Evolutionary conservation across 2,329 filamentous ascomycete genomes (phyloP).

Genomic region (Alternaria atra): DNA sequence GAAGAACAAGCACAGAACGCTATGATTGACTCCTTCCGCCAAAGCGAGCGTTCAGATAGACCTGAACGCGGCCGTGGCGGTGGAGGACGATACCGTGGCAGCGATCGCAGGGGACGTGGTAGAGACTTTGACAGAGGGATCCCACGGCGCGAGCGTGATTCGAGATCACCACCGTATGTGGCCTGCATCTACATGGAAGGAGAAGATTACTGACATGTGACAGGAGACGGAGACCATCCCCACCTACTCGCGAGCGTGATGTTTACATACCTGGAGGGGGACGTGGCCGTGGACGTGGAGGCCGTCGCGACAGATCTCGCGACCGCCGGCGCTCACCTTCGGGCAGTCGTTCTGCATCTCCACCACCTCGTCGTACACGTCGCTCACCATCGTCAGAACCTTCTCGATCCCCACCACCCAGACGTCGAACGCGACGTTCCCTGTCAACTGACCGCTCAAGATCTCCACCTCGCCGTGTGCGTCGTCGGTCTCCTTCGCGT

Average conservation of each 20-base stretch:
- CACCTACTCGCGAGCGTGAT: constrained; percentile 62
- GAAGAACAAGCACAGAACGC: constrained; percentile 72
- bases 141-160: constrained; percentile 57
- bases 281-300: constrained; percentile 46
- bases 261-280: constrained; percentile 64
- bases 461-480: constrained; percentile 35
- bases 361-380: constrained; percentile 20
- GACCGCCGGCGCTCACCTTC: constrained; percentile 48
- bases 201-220: constrained; percentile 32
- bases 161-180: constrained; percentile 59
- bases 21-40: constrained; percentile 71
- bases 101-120: constrained; percentile 49
- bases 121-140: constrained; percentile 59
- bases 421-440: constrained; percentile 39
- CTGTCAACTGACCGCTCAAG: constrained; percentile 43
- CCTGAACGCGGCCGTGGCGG: constrained; percentile 58
- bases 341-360: constrained; percentile 25
- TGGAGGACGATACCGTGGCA: constrained; percentile 59
- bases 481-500: constrained; percentile 25
- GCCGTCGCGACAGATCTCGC: constrained; percentile 48
- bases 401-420: constrained; percentile 39
- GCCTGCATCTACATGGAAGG: background rate
- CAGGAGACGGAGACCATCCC: constrained; percentile 58
- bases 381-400: constrained; percentile 25
- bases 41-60: constrained; percentile 63